phyloP scores from a whole-genome alignment of 148 eudicot species.

The Mesembryanthemum crystallinum region DNA sequence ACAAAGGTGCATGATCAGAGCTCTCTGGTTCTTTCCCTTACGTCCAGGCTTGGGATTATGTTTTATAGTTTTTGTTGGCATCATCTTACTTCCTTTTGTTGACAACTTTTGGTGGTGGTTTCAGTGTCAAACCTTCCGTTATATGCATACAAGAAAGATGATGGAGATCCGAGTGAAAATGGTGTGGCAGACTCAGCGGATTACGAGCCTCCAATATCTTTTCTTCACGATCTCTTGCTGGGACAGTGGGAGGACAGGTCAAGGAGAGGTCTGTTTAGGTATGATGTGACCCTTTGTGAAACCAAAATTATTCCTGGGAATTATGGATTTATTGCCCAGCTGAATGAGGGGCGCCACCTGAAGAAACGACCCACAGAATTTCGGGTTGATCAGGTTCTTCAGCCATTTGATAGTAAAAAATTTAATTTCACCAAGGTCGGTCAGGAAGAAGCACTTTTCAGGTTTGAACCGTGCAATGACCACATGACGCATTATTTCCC shows the following conservation, averaged over 20 bases:
- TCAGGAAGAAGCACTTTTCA: conserved; percentile 79
- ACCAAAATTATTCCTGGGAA: conserved; percentile 66
- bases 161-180: conserved; percentile 17
- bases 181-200: conserved; percentile 5
- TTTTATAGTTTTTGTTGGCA: neutral
- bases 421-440: conserved; percentile 92
- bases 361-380: conserved; percentile 93
- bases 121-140: conserved; percentile 66
- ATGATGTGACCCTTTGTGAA: conserved; percentile 59
- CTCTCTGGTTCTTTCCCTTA: neutral
- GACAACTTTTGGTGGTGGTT: neutral
- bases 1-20: neutral
- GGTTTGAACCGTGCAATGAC: conserved; percentile 57
- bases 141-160: conserved; percentile 54
- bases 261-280: conserved; percentile 46
- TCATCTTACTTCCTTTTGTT: neutral
- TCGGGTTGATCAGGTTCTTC: conserved; percentile 79
- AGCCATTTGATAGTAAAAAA: conserved; percentile 74
- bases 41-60: neutral
- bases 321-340: conserved; percentile 81
- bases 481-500: conserved; percentile 45
- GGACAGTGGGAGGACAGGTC: conserved; percentile 56
- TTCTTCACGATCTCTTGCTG: conserved; percentile 35
- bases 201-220: conserved; percentile 24
- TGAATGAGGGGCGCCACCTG: conserved; percentile 86